These are phyloP conservation scores for Letharia columbiana DNA, from an alignment of 495 filamentous ascomycete genomes.

Conservation along the genomic window DNA sequence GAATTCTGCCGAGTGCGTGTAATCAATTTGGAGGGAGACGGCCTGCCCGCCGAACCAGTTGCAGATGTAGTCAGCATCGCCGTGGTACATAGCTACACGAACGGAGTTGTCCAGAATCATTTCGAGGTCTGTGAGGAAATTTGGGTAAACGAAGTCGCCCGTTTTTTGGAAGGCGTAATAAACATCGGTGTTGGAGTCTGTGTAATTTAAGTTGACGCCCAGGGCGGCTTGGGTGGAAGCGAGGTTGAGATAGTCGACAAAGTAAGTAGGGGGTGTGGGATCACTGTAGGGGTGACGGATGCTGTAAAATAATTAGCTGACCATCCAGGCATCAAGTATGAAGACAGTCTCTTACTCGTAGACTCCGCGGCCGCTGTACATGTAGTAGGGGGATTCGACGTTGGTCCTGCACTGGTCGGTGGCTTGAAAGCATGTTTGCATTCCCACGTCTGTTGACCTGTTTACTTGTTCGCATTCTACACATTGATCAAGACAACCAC, in stretches of 20 bases:
- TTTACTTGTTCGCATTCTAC: slow-evolving; percentile 32
- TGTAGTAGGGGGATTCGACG: slow-evolving; percentile 41
- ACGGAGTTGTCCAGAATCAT: slow-evolving; percentile 37
- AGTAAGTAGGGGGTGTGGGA: slow-evolving; percentile 42
- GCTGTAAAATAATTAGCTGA: slow-evolving; percentile 5
- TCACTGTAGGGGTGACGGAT: slow-evolving; percentile 42
- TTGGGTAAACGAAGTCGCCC: slow-evolving; percentile 42
- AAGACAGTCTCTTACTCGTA: slow-evolving; percentile 31
- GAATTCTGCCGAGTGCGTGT: slow-evolving; percentile 39
- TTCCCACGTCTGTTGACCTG: slow-evolving; percentile 31
- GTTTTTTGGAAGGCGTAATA: slow-evolving; percentile 38
- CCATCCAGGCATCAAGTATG: background rate
- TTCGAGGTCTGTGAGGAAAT: slow-evolving; percentile 39
- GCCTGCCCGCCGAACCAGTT: slow-evolving; percentile 53
- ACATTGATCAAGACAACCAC: slow-evolving; percentile 39
- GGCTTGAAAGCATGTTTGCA: slow-evolving; percentile 32
- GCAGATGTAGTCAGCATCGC: slow-evolving; percentile 38
- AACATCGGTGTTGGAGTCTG: slow-evolving; percentile 33
- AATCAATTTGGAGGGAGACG: slow-evolving; percentile 46
- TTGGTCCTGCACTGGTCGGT: slow-evolving; percentile 36
- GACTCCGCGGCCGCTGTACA: slow-evolving; percentile 37
- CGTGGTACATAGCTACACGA: slow-evolving; percentile 38
- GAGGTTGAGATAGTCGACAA: slow-evolving; percentile 40
- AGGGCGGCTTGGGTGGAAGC: slow-evolving; percentile 39
- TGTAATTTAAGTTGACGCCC: slow-evolving; percentile 45